Evolutionary conservation across 2,329 filamentous ascomycete species (phyloP).

Genomic region (Decorospora gaudefroyi): DNA sequence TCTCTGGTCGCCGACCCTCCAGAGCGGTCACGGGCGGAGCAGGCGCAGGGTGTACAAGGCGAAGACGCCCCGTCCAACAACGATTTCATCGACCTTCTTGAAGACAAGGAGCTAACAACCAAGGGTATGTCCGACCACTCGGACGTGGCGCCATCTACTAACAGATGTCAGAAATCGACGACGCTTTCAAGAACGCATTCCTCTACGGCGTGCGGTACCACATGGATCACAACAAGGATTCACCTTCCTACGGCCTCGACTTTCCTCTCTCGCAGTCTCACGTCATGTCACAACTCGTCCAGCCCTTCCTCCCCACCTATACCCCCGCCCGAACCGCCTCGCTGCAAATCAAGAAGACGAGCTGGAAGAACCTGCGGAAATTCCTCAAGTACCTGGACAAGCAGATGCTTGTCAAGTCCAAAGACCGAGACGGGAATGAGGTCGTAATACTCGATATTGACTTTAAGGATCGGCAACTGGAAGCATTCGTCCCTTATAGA

Average conservation of each 20-base stretch:
- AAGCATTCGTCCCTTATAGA: slow-evolving; percentile 64
- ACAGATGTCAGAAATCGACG: slow-evolving; percentile 62
- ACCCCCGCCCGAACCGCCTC: slow-evolving; percentile 60
- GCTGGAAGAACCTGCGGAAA: slow-evolving; percentile 71
- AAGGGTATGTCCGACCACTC: slow-evolving; percentile 51
- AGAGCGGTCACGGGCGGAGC: slow-evolving; percentile 40
- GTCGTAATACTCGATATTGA: slow-evolving; percentile 68
- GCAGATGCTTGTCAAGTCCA: slow-evolving; percentile 64
- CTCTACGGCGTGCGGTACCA: slow-evolving; percentile 65
- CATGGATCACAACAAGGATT: slow-evolving; percentile 59
- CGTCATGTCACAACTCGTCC: slow-evolving; percentile 65
- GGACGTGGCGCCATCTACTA: slow-evolving; percentile 4
- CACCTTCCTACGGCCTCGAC: slow-evolving; percentile 60
- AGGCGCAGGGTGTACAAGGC: slow-evolving; percentile 42
- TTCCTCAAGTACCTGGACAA: slow-evolving; percentile 72
- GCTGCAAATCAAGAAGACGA: slow-evolving; percentile 71
- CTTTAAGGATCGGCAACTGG: slow-evolving; percentile 61
- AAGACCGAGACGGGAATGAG: slow-evolving; percentile 67
- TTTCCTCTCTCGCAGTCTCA: slow-evolving; percentile 67
- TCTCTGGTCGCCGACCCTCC: slow-evolving; percentile 38
- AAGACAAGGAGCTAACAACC: slow-evolving; percentile 60
- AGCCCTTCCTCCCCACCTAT: slow-evolving; percentile 67
- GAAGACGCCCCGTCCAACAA: slow-evolving; percentile 39
- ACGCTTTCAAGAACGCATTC: slow-evolving; percentile 67
- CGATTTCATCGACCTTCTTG: slow-evolving; percentile 46